These are phyloP conservation scores for Paraleonurus japonicus DNA, from an alignment of 257 asterid species.

Conservation along the genomic window DNA sequence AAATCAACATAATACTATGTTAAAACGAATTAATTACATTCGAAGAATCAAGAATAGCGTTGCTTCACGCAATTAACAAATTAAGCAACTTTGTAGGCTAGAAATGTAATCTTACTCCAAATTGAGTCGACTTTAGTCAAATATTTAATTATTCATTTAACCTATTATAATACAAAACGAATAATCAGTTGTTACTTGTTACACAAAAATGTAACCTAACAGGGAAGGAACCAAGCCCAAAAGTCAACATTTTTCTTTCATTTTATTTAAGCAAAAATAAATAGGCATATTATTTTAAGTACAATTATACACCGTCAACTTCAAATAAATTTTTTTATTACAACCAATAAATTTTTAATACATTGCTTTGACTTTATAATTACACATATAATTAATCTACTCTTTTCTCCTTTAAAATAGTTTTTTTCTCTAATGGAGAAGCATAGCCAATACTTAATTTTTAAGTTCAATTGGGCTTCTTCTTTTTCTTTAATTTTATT, in stretches of 20 bases:
- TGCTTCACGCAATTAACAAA: not conserved
- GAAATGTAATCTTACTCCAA: not conserved
- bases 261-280: not conserved
- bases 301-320: not conserved
- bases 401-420: too few species aligned
- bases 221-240: not conserved
- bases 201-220: not conserved
- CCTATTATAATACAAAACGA: not conserved
- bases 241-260: not conserved
- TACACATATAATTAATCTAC: too few species aligned
- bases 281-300: not conserved
- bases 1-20: not conserved
- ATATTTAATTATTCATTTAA: too few species aligned
- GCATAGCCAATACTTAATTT: too few species aligned
- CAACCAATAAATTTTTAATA: too few species aligned
- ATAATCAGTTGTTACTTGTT: not conserved
- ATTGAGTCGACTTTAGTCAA: not conserved
- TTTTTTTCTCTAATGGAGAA: too few species aligned
- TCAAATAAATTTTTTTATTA: not conserved
- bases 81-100: not conserved
- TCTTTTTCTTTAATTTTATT: too few species aligned
- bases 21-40: not conserved
- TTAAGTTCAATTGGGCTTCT: too few species aligned
- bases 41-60: not conserved
- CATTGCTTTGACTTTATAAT: not conserved